A percentile compares a stretch with the other conserved stretches of the same genome.
Evolutionary conservation across 1,284 basidiomycete species (phyloP).

Genomic region (Ganoderma lingzhi): DNA sequence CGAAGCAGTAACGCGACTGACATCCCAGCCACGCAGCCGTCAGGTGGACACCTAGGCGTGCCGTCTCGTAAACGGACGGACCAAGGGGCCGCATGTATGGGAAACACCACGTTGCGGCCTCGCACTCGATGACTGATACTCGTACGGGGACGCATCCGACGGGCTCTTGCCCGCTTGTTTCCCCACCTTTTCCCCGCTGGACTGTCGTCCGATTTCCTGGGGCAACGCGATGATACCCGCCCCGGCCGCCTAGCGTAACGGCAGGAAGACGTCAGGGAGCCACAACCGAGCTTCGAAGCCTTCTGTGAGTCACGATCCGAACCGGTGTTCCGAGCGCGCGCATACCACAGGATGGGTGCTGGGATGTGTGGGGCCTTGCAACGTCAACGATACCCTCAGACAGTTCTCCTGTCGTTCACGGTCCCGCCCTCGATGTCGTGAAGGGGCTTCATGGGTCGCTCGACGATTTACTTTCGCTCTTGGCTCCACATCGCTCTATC

Average conservation of each 20-base stretch:
- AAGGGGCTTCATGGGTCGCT: background rate
- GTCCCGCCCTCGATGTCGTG: conserved; percentile 12
- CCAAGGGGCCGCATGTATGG: conserved; percentile 28
- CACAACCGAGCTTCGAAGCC: conserved; percentile 13
- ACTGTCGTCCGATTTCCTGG: conserved; percentile 14
- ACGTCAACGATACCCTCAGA: conserved; percentile 28
- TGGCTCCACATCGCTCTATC: background rate
- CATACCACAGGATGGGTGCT: conserved; percentile 11
- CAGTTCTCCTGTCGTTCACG: conserved; percentile 6
- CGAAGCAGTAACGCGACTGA: conserved; percentile 22
- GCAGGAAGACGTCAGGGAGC: conserved; percentile 9
- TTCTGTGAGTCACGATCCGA: conserved; percentile 21
- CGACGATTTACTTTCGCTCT: background rate
- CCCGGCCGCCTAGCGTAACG: conserved; percentile 19
- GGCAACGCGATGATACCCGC: conserved; percentile 13
- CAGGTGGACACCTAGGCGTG: conserved; percentile 24
- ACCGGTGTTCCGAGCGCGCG: conserved; percentile 28
- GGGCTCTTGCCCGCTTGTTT: conserved; percentile 14
- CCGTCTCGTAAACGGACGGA: conserved; percentile 31
- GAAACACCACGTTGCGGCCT: conserved; percentile 14
- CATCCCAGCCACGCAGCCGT: conserved; percentile 18
- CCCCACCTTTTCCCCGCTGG: conserved; percentile 6
- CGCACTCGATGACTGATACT: background rate
- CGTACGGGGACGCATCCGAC: conserved; percentile 1
- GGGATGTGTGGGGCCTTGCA: conserved; percentile 10